Evolutionary conservation across 768 basidiomycete species (phyloP), one percentile per base, ranked within the genome.

Genomic region (Collybiopsis confluens): DNA sequence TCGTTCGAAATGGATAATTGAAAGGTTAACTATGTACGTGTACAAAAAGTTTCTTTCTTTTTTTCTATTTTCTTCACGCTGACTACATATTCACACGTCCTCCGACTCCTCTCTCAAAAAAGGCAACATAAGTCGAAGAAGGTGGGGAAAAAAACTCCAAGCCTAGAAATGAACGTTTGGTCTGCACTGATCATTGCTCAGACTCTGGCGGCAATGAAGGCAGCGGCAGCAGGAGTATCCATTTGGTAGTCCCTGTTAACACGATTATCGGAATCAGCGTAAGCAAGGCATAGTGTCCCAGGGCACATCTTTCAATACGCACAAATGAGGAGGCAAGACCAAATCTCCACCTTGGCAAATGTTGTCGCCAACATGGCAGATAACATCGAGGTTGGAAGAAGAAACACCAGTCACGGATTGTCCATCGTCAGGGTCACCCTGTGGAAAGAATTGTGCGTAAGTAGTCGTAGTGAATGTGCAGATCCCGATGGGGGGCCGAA

Each of bases 401-500:
- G 68, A 56, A 36, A 61, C 59, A 18, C 66, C 66, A 23, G 65
- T 63, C 38, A 73, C 62, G 15, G 63, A 45, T 33, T 67, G 45
- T 7, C 62, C 65, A 42, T 66, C 56, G 46, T 70, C 65, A 0
- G 71, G 71, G 54, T 73, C 71, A 30, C 70, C 70, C 56, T 57
- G 41, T 35, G 9, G n/a, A 20, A 15, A 40, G 8, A 20, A n/a
- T 6, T 20, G n/a, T n/a, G n/a, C n/a, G n/a, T n/a, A 40, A 20
- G 16, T 40, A 7, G 38, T 16, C 18, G 18, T 6, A 36, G 38
- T 40, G 8, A 40, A 33, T 33, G 30, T 33, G 5, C 6, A 33
- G 45, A 45, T 6, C 30, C 7, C 5, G 46, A 24, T 5, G 7
- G 18, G 4, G 11, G 27, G 27, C 13, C 10, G 20, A 27, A 6